A percentile compares a stretch with the other conserved stretches of the same genome.
Conservation (phyloP, 768 basidiomycete genomes). For the Holtermannia corniformis region DNA sequence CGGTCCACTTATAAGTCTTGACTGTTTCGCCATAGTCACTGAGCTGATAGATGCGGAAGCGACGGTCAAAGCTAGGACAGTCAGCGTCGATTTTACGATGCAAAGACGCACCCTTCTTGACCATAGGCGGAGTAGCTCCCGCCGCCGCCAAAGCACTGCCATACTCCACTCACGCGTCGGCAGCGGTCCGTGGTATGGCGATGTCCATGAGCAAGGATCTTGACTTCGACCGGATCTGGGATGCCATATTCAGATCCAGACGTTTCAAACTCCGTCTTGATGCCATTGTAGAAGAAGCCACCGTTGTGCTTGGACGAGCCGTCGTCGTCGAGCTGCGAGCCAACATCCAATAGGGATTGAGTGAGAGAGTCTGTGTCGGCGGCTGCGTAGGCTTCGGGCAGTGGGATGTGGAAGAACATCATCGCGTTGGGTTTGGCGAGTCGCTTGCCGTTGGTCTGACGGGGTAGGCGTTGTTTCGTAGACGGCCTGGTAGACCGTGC, state of each 20-base stretch:
- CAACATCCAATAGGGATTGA: conserved; percentile 63
- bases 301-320: conserved; percentile 47
- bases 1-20: conserved; percentile 64
- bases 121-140: conserved; percentile 76
- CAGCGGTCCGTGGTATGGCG: conserved; percentile 86
- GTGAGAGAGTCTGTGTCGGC: conserved; percentile 56
- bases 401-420: conserved; percentile 96
- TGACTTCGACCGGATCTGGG: conserved; percentile 57
- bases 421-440: conserved; percentile 90
- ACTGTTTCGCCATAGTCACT: conserved; percentile 88
- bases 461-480: conserved; percentile 42
- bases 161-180: conserved; percentile 69
- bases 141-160: conserved; percentile 85
- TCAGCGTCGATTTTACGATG: not conserved
- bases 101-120: conserved; percentile 53
- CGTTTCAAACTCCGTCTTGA: conserved; percentile 58
- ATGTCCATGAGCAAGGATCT: conserved; percentile 84
- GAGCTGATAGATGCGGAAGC: conserved; percentile 80
- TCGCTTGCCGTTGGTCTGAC: conserved; percentile 48
- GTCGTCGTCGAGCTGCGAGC: conserved; percentile 52
- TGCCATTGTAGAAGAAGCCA: conserved; percentile 73
- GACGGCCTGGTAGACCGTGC: not conserved
- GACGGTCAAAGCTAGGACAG: conserved; percentile 61
- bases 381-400: conserved; percentile 65
- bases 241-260: conserved; percentile 37